Percentiles rank a stretch among this genome's conserved stretches.
phyloP scores from a whole-genome alignment of 2,329 filamentous ascomycete genomes.

The Blastomyces gilchristii region DNA sequence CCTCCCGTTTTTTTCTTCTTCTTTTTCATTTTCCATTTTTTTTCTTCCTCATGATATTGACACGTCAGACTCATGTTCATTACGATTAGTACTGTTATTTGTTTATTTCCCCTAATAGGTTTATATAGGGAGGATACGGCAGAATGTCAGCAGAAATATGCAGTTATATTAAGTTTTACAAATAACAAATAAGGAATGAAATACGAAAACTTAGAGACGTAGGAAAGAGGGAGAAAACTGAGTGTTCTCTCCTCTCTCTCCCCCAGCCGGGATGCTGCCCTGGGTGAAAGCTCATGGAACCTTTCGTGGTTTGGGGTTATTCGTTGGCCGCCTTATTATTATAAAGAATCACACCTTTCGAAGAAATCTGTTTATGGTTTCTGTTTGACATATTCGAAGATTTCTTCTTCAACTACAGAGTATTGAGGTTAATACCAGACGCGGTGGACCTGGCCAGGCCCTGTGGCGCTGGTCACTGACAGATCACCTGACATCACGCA shows the following conservation, averaged over 20 bases:
- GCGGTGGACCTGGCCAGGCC: background rate
- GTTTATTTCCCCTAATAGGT: background rate
- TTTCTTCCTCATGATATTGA: background rate
- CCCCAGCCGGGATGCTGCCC: no score
- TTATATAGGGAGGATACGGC: background rate
- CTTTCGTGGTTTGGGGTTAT: background rate
- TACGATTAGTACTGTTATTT: background rate
- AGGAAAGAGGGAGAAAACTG: background rate
- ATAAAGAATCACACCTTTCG: no score
- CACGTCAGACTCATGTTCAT: constrained; percentile 5
- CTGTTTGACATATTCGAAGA: no score
- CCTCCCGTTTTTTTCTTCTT: background rate
- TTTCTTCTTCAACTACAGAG: no score
- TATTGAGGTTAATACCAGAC: no score
- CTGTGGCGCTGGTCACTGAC: background rate
- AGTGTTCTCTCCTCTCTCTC: no score
- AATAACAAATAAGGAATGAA: background rate
- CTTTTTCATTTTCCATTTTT: background rate
- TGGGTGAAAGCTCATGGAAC: no score
- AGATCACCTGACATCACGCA: constrained; percentile 2
- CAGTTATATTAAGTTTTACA: background rate
- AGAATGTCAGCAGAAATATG: constrained; percentile 3
- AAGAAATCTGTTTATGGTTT: no score
- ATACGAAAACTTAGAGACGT: background rate
- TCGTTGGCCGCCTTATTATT: background rate